Conservation (phyloP, 1,139 yeast genomes). For the Suhomyces yuchorum region DNA sequence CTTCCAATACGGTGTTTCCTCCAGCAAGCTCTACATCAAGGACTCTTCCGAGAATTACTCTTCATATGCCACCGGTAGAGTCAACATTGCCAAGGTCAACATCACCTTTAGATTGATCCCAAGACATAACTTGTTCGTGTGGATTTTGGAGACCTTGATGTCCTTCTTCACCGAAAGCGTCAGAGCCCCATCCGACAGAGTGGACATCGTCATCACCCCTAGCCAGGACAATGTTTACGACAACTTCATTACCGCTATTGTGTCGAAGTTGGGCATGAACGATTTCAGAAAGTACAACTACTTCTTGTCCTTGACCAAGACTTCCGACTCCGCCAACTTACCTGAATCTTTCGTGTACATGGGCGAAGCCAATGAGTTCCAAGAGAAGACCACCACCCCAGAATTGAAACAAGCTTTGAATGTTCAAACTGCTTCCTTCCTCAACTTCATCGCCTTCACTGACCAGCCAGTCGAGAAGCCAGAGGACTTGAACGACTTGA, state of each 20-base stretch:
- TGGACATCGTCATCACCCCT: slow-evolving; percentile 64
- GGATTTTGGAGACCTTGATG: slow-evolving; percentile 57
- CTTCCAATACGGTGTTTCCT: slow-evolving; percentile 74
- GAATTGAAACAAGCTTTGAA: slow-evolving; percentile 54
- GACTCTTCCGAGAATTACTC: slow-evolving; percentile 74
- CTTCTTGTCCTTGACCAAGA: slow-evolving; percentile 80
- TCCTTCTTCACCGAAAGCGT: slow-evolving; percentile 55
- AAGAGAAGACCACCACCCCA: slow-evolving; percentile 57
- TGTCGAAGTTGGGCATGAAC: slow-evolving; percentile 83
- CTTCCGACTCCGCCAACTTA: slow-evolving; percentile 66
- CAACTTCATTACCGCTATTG: slow-evolving; percentile 80
- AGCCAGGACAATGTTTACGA: slow-evolving; percentile 55
- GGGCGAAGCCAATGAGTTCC: slow-evolving; percentile 86
- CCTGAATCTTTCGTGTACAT: slow-evolving; percentile 81
- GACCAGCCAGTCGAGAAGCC: slow-evolving; percentile 81
- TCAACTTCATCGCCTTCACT: slow-evolving; percentile 75
- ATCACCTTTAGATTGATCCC: slow-evolving; percentile 68
- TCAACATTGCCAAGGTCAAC: slow-evolving; percentile 65
- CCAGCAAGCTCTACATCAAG: slow-evolving; percentile 52
- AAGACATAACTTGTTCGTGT: slow-evolving; percentile 76
- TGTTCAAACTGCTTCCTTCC: slow-evolving; percentile 53
- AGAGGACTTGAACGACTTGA: slow-evolving; percentile 48
- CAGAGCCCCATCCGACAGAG: slow-evolving; percentile 58
- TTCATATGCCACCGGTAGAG: slow-evolving; percentile 87
- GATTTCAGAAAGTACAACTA: slow-evolving; percentile 74